Base-by-base conservation (phyloP, 345 rosid species). In the Mallotus nudiflorus region DNA sequence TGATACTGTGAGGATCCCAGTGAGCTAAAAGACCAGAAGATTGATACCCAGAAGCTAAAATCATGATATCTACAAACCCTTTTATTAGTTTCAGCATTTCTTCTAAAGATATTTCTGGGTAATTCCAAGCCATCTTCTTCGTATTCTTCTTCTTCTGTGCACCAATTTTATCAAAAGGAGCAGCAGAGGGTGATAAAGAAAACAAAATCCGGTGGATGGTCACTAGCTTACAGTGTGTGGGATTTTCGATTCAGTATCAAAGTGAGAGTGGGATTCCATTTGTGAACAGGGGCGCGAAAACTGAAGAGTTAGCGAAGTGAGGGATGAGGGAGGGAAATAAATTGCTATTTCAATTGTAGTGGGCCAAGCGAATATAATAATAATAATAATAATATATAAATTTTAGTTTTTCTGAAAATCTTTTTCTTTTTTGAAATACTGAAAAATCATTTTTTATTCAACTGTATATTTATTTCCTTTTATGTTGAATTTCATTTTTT, bases 21-120 rank as follows among this genome's bases (percentile, higher is more conserved):
- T 82, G 82, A 53, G 89, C 91, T 13, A 77, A 76, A 71, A 53
- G 78, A 66, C 96, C 96, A 68, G 92, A 82, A 20, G 98, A 93
- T 59, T 81, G 97, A 82, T 79, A 86, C 83, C 91, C 97, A 77
- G 96, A 86, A 70, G 88, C 86, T n/a, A 91, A 79, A 67, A 89
- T 82, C 68, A 89, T 76, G 37, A 91, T 72, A 82, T 89, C 97
- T 29, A 87, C 88, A 70, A 91, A 86, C 76, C 96, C 98, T 80
- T 88, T 84, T 51, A 88, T 71, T 42, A 84, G 83, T 68, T 85
- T 88, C 77, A 69, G 20, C 84, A 87, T 75, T 46, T 88, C 90
- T 69, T 82, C 86, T 46, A 82, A 81, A 8, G 85, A 81, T 8
- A 89, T 77, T 54, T 78, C 87, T 60, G 90, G 88, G 80, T 82